These are phyloP conservation scores for Jaminaea rosea DNA, from an alignment of 1,284 basidiomycete genomes.

Conservation along the genomic window DNA sequence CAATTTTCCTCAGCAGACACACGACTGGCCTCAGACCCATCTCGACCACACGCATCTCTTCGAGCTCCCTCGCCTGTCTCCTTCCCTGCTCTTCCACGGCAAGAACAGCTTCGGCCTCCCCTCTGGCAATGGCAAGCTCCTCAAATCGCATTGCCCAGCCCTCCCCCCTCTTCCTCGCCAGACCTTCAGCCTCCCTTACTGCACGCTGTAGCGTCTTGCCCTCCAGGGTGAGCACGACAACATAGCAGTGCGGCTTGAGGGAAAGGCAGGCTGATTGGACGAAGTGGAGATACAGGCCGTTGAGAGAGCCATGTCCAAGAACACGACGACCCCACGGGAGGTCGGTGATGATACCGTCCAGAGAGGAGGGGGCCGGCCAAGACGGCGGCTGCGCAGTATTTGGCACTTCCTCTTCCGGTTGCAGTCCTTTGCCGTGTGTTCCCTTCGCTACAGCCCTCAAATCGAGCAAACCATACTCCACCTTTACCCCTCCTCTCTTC, in stretches of 20 bases:
- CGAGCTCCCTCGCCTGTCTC: neutral
- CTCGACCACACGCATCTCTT: neutral
- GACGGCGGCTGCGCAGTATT: neutral
- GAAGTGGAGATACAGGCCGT: conserved; percentile 3
- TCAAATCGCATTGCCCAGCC: conserved; percentile 2
- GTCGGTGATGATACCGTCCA: conserved; percentile 4
- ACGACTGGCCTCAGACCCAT: neutral
- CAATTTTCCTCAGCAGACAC: neutral
- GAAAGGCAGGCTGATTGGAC: neutral
- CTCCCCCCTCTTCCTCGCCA: neutral
- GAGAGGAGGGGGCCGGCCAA: neutral
- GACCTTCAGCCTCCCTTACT: neutral
- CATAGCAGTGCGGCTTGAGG: conserved; percentile 4
- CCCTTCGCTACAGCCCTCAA: neutral
- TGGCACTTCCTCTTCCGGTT: conserved; percentile 1
- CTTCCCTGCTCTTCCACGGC: neutral
- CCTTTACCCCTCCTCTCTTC: neutral
- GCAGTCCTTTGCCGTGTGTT: conserved; percentile 1
- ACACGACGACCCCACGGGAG: conserved; percentile 10
- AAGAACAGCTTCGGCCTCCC: neutral
- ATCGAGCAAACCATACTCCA: neutral
- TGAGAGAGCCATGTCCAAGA: neutral
- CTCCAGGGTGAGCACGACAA: conserved; percentile 7
- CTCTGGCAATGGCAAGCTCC: conserved; percentile 7
- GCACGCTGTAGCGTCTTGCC: conserved; percentile 2